phyloP scores from a whole-genome alignment of 2,329 filamentous ascomycete genomes.

The Pseudogymnoascus sp. region DNA sequence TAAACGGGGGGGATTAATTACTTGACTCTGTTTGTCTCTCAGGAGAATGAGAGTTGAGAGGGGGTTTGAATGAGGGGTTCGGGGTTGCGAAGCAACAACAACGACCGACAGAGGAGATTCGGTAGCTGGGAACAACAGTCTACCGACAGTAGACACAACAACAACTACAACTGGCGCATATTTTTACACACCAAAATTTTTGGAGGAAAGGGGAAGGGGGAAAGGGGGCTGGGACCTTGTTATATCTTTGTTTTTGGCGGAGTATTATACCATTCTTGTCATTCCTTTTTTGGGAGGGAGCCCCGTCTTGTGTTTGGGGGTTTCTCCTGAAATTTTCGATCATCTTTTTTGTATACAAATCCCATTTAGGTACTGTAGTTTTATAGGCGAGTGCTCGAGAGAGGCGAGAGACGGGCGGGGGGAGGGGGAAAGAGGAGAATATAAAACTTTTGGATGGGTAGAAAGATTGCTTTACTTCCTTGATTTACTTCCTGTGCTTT shows the following conservation, averaged over 20 bases:
- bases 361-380: neutral
- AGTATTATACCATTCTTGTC: neutral
- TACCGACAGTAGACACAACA: neutral
- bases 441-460: neutral
- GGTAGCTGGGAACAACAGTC: neutral
- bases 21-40: neutral
- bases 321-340: neutral
- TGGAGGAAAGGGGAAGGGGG: neutral
- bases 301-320: neutral
- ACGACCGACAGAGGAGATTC: neutral
- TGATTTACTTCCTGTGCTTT: too few relatives aligned
- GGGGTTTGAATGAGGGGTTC: neutral
- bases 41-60: too few relatives aligned
- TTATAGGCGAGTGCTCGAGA: neutral
- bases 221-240: neutral
- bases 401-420: neutral
- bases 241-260: neutral
- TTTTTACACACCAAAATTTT: neutral
- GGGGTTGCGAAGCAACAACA: neutral
- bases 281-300: neutral
- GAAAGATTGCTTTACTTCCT: neutral
- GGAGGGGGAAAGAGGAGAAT: neutral
- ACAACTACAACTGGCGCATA: neutral
- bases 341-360: neutral
- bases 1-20: constrained; percentile 23